Evolutionary conservation across 768 basidiomycete genomes (phyloP).

Genomic region (Boletus huronensis): DNA sequence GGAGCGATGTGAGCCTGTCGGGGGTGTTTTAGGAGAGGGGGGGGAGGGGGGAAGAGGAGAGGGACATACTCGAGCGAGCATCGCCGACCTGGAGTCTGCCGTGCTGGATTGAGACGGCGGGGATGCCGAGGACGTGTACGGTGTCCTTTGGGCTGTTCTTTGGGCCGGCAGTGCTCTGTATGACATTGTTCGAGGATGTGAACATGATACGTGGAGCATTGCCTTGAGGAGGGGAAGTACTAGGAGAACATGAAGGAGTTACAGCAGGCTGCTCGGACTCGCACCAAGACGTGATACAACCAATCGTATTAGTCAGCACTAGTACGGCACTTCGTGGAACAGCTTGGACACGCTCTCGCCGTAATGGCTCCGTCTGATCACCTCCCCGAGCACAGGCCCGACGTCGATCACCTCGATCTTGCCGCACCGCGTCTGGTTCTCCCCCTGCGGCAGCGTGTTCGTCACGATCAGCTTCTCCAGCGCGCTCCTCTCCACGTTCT

Average conservation of each 20-base stretch:
- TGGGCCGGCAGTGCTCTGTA: constrained; percentile 24
- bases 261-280: background rate
- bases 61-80: constrained; percentile 62
- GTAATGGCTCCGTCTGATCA: constrained; percentile 93
- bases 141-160: constrained; percentile 47
- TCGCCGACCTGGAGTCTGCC: constrained; percentile 71
- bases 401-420: constrained; percentile 96
- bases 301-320: constrained; percentile 24
- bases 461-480: constrained; percentile 96
- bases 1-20: constrained; percentile 73
- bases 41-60: constrained; percentile 3
- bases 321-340: constrained; percentile 88
- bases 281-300: background rate
- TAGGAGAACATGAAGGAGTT: constrained; percentile 20
- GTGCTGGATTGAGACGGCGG: constrained; percentile 70
- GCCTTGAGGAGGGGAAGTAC: constrained; percentile 21
- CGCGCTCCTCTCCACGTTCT: constrained; percentile 63
- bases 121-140: constrained; percentile 67
- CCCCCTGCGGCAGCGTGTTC: constrained; percentile 91
- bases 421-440: constrained; percentile 63
- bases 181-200: constrained; percentile 30
- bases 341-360: constrained; percentile 91
- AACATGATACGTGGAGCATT: constrained; percentile 36
- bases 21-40: constrained; percentile 1
- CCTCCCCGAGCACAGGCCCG: constrained; percentile 91